These are phyloP conservation scores for Fraxinus cuspidata DNA, from an alignment of 257 asterid species.

Conservation along the genomic window DNA sequence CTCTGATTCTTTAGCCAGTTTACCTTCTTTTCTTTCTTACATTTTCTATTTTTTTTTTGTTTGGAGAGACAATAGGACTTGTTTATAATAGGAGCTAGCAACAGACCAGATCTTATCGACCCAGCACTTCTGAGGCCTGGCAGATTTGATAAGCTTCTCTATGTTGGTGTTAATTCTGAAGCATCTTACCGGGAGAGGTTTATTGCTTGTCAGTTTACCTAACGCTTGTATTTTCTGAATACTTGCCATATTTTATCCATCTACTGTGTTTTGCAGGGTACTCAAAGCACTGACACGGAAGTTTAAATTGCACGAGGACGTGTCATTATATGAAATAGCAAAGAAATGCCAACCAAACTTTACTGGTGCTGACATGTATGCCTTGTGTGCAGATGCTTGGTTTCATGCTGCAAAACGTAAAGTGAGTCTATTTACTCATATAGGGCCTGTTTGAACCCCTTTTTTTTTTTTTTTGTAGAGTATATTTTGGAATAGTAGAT, in stretches of 20 bases:
- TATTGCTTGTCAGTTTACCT: constrained; percentile 8
- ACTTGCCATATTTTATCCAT: constrained; percentile 17
- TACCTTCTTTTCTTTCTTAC: neutral
- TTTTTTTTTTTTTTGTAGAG: no score
- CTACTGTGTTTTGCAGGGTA: constrained; percentile 53
- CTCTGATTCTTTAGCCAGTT: constrained; percentile 5
- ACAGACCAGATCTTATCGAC: constrained; percentile 97
- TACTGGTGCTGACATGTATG: constrained; percentile 98
- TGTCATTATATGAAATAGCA: constrained; percentile 74
- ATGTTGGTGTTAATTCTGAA: constrained; percentile 95
- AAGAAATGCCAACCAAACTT: constrained; percentile 87
- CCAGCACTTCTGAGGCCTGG: constrained; percentile 97
- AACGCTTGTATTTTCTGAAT: neutral
- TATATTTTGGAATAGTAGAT: no score
- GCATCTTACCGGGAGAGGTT: constrained; percentile 94
- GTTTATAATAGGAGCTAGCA: constrained; percentile 97
- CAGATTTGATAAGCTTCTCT: constrained; percentile 96
- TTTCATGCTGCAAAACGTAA: constrained; percentile 89
- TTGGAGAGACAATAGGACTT: constrained; percentile 58
- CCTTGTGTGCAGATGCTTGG: constrained; percentile 99
- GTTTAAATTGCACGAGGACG: constrained; percentile 75
- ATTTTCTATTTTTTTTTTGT: neutral
- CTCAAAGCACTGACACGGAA: constrained; percentile 88
- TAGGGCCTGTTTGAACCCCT: neutral
- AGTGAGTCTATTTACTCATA: constrained; percentile 36